Evolutionary conservation across 441 rosid species (phyloP).

Genomic region (Syzygium malaccense): DNA sequence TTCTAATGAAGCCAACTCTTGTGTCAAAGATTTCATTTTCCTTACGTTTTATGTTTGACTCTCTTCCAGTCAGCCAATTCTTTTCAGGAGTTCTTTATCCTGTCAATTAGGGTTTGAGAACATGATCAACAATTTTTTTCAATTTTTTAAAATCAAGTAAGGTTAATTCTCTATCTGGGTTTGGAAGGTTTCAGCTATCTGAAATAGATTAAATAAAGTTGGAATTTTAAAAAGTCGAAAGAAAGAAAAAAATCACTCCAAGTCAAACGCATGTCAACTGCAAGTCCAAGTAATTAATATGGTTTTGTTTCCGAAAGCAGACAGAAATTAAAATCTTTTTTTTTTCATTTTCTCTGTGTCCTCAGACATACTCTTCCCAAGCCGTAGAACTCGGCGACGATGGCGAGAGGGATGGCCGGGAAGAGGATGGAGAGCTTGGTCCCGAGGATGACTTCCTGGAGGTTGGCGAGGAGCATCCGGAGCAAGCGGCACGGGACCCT

Average conservation of each 20-base stretch:
- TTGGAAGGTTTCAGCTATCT: background rate
- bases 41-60: background rate
- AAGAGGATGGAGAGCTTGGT: conserved; percentile 73
- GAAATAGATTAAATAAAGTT: background rate
- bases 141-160: background rate
- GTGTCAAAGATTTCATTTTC: background rate
- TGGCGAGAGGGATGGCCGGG: conserved; percentile 66
- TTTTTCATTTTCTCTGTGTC: background rate
- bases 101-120: background rate
- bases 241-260: background rate
- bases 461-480: conserved; percentile 38
- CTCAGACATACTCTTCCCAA: conserved; percentile 44
- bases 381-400: conserved; percentile 36
- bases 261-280: background rate
- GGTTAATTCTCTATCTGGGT: background rate
- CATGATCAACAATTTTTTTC: background rate
- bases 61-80: background rate
- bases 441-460: conserved; percentile 77
- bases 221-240: background rate
- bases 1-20: background rate
- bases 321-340: background rate
- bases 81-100: background rate
- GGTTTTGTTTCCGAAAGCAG: background rate
- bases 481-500: conserved; percentile 39
- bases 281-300: background rate